These are phyloP conservation scores for Skeletonema menzelii DNA, from an alignment of 108 stramenopile genomes.

Conservation along the genomic window DNA sequence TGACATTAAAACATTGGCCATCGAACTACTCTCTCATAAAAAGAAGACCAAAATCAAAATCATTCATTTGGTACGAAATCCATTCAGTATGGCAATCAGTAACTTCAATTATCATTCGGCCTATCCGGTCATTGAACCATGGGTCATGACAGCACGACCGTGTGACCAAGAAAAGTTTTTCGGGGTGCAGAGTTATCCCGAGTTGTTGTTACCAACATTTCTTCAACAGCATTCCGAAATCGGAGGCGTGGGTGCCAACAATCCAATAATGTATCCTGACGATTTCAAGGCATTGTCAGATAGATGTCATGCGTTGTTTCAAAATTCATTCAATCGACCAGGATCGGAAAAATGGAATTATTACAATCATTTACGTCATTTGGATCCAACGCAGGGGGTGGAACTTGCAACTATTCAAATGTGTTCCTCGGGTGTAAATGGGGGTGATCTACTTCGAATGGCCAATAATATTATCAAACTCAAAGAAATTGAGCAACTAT, in stretches of 20 bases:
- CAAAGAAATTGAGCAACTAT: not conserved
- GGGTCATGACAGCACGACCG: constrained; percentile 4
- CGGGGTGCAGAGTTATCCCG: not conserved
- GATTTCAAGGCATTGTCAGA: not conserved
- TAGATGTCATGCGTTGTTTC: not conserved
- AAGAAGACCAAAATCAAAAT: constrained; percentile 21
- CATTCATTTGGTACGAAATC: constrained; percentile 29
- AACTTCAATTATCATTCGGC: constrained; percentile 32
- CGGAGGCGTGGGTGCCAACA: not conserved
- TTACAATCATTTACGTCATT: constrained; percentile 4
- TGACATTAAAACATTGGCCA: not conserved
- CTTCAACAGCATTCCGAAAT: not conserved
- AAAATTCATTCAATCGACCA: not conserved
- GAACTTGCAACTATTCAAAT: not conserved
- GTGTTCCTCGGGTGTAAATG: not conserved
- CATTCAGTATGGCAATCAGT: constrained; percentile 21
- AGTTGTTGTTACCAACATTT: not conserved
- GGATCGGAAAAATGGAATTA: constrained; percentile 1
- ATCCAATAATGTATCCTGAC: not conserved
- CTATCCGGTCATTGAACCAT: constrained; percentile 23
- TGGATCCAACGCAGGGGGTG: not conserved
- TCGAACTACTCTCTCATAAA: not conserved
- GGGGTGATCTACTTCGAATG: constrained; percentile 22
- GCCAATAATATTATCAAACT: constrained; percentile 26
- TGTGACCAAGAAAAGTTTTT: not conserved